Base-by-base conservation (phyloP, 2,329 filamentous ascomycete genomes). In the Coleophoma cylindrospora region DNA sequence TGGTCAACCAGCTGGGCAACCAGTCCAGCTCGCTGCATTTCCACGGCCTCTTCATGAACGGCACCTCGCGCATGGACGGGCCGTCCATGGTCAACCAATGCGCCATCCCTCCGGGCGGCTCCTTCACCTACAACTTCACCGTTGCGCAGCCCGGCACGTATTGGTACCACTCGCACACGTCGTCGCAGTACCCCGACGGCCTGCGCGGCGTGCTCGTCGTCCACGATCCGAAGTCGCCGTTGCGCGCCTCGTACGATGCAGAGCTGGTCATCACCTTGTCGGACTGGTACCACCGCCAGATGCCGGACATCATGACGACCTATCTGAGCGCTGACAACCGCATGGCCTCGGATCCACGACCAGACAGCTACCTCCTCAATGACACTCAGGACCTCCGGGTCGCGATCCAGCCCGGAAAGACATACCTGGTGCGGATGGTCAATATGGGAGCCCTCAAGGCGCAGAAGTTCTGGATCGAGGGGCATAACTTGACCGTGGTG, bases 171-270 rank as follows among this genome's bases (percentile, higher is more conserved):
- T 83, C 80, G 1, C 84, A 87, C 63, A 73, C 76, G 49, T 75
- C 76, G 67, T 81, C 76, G 2, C 82, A 86, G 59, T 87, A 86
- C 57, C 81, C 83, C 0, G 83, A 87, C 62, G 83, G 83, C n/a
- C 70, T 86, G 41, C 79, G 83, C 15, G 81, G 80, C 1, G 69
- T 80, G 0, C 59, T 87, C 40, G 79, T 86, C 49, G 72, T 86
- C 12, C 74, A 82, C 46, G 81, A 86, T 57, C 74, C 74, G 0
- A 63, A 74, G 0, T 70, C 78, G 27, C 80, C 80, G 1, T 82
- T 79, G 58, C 58, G 74, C 43, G 68, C 68, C 44, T 59, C 74
- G 27, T 83, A 78, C 50, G 79, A 84, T 38, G 74, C 80, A 43
- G 80, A 85, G 61, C 63, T 80, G n/a, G 69, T 80, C 2, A 53